Evolutionary conservation across 306 rosid genomes (phyloP), one percentile per base, ranked within the genome.

Genomic region (Arachis stenosperma): DNA sequence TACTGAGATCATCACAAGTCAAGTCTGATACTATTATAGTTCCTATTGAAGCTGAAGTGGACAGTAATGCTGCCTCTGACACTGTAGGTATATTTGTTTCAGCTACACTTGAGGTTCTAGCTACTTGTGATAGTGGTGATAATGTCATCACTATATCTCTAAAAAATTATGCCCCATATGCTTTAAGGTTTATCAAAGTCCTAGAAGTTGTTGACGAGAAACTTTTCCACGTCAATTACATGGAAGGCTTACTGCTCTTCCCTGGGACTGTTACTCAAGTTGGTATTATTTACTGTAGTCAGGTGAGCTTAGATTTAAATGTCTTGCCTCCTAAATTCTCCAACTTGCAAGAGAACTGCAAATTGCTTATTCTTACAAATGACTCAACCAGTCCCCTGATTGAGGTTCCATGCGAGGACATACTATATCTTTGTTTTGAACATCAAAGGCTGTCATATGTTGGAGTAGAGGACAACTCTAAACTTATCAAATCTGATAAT

Each of bases 1-100:
- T 94, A 80, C 72, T 80, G 43, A 87, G 93, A 76, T 74, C 93
- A 55, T 94, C 95, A 41, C 84, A 89, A 75, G 88, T 86, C 69
- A 78, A 79, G 77, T 76, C 82, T 60, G 96, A 94, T 69, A 87
- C 83, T 37, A 64, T 94, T 80, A 74, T 88, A 81, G 86, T 94
- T 79, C 96, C 97, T 66, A 82, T 94, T 76, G 96, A 91, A 86
- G 97, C 87, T 47, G 87, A 88, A 81, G 71, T 85, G 33, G 84
- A 79, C 57, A 75, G 78, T 62, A 76, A 48, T 66, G 77, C 75
- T 58, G 74, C 36, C 62, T 5, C 48, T 76, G 85, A 76, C 52
- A 73, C 79, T 64, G 71, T 30, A 68, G 76, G 75, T 71, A 73
- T 81, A 42, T 81, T 79, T 80, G 52, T 89, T 70, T 81, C 89